Conservation (phyloP, 148 eudicot genomes). For the Dianthus caryophyllus region DNA sequence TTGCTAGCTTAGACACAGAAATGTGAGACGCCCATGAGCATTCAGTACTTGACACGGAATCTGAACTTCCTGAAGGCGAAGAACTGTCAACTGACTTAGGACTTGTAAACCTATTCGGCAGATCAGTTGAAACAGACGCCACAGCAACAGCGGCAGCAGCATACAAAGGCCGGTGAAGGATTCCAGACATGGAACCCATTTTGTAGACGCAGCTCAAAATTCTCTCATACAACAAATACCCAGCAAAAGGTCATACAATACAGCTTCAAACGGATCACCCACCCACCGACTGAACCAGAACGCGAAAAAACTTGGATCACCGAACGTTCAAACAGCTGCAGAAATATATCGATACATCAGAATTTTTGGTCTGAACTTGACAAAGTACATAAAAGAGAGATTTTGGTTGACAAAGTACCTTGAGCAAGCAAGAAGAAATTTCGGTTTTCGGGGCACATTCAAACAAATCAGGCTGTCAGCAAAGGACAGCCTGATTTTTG, state of each 20-base stretch:
- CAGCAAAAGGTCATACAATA: conserved; percentile 11
- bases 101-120: conserved; percentile 49
- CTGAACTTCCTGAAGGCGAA: conserved; percentile 33
- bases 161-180: conserved; percentile 64
- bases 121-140: conserved; percentile 77
- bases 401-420: conserved; percentile 13
- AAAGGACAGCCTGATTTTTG: conserved; percentile 41
- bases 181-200: conserved; percentile 71
- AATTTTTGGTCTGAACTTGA: background rate
- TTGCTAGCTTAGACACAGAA: conserved; percentile 62
- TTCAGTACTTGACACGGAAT: conserved; percentile 27
- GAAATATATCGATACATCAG: conserved; percentile 7
- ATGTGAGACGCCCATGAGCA: conserved; percentile 67
- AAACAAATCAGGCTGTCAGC: conserved; percentile 45
- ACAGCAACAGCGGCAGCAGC: conserved; percentile 82
- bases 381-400: conserved; percentile 3
- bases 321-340: conserved; percentile 36
- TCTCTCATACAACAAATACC: conserved; percentile 33
- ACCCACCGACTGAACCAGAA: conserved; percentile 11
- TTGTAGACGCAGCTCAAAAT: conserved; percentile 26
- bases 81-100: conserved; percentile 34
- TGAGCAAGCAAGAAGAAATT: conserved; percentile 1
- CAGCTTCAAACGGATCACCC: conserved; percentile 5
- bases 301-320: conserved; percentile 1
- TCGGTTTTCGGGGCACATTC: conserved; percentile 8